These are phyloP conservation scores for Breviolum minutum DNA, from an alignment of 73 alveolate genomes.

Conservation along the genomic window DNA sequence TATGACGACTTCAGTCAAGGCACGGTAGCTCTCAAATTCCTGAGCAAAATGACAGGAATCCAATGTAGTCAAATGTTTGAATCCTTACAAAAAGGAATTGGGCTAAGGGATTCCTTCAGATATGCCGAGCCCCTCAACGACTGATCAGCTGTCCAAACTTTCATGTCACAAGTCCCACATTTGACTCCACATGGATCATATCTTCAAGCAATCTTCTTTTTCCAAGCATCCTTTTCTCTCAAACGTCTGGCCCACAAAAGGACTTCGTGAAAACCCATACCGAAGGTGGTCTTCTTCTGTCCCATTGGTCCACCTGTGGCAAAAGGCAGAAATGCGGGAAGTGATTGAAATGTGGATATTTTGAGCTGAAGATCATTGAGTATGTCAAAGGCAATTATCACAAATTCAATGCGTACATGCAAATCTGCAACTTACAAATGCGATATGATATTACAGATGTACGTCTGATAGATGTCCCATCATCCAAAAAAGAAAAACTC, in stretches of 20 bases:
- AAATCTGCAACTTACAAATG: neutral
- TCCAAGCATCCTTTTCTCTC: constrained; percentile 51
- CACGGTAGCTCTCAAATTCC: constrained; percentile 75
- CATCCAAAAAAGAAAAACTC: neutral
- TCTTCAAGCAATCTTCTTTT: no score
- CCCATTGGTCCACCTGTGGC: neutral
- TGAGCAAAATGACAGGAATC: neutral
- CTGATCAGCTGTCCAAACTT: no score
- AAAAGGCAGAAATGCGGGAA: neutral
- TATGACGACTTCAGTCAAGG: neutral
- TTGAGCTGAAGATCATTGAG: no score
- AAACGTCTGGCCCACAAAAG: constrained; percentile 80
- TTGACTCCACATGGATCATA: no score
- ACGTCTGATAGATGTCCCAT: neutral
- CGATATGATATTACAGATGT: neutral
- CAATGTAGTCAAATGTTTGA: neutral
- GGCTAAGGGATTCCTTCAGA: neutral
- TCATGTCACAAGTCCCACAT: neutral
- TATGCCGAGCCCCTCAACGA: neutral
- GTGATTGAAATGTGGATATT: neutral
- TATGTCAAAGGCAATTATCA: neutral
- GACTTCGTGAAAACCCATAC: constrained; percentile 85
- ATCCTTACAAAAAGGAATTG: neutral
- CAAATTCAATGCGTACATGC: neutral
- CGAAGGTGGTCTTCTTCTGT: constrained; percentile 41